These are phyloP conservation scores for Trametes gibbosa DNA, from an alignment of 768 basidiomycete genomes.

Conservation along the genomic window DNA sequence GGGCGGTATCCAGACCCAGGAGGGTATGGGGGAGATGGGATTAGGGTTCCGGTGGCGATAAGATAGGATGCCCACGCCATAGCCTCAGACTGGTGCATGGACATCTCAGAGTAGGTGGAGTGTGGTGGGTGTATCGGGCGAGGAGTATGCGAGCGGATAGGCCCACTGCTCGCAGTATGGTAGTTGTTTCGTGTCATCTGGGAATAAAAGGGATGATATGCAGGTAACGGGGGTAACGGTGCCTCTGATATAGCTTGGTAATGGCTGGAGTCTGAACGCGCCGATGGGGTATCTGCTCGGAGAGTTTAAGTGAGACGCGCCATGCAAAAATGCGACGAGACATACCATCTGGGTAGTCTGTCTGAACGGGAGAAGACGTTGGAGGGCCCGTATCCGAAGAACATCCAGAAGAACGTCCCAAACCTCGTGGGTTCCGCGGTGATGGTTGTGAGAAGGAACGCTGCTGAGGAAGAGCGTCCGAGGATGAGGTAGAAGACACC, in stretches of 20 bases:
- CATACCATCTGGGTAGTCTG: conserved; percentile 12
- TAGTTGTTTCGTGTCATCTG: background rate
- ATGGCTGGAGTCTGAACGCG: background rate
- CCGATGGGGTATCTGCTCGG: background rate
- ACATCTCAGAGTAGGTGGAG: background rate
- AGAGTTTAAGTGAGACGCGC: background rate
- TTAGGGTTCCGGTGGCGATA: conserved; percentile 29
- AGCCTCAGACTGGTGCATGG: background rate
- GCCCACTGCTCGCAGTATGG: background rate
- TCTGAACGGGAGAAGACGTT: conserved; percentile 8
- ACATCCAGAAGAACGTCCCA: background rate
- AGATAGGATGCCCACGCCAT: conserved; percentile 40
- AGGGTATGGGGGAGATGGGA: conserved; percentile 20
- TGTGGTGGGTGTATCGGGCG: too few relatives aligned
- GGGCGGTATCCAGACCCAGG: conserved; percentile 9
- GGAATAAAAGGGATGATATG: background rate
- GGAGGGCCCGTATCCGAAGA: background rate
- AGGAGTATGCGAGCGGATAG: background rate
- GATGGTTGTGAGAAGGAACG: background rate
- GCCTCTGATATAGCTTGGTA: background rate
- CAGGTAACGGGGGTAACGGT: conserved; percentile 1
- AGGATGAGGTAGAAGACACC: conserved; percentile 7
- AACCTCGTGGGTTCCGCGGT: background rate
- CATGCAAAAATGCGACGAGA: background rate
- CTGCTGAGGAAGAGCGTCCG: conserved; percentile 1